Base-by-base conservation (phyloP, 129 eudicot species). In the Daucus carota region DNA sequence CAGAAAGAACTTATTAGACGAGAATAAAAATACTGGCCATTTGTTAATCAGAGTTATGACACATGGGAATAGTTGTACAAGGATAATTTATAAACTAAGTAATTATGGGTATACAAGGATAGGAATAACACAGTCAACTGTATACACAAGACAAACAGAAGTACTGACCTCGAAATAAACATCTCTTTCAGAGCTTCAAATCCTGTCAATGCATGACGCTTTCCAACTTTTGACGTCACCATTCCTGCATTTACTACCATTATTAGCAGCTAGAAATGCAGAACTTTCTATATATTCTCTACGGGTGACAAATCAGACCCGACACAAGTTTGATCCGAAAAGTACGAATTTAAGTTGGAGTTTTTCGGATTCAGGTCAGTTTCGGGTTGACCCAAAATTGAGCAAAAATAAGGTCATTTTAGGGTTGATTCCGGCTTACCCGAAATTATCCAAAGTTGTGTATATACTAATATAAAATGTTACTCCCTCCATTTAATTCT, bases 201-300 rank as follows among this genome's bases (percentile, higher is more conserved):
- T 33, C 94, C 94, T 0, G 96, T 79, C 72, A 95, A 87, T 16
- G 99, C 93, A 84, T 92, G 96, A n/a, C 99, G 96, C 79, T 95
- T 95, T 38, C 99, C 99, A 48, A 95, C 96, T 87, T 95, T 95
- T 20, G 99, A 91, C 32, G 96, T 89, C 75, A 95, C 97, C 99
- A 95, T 95, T 54, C 92, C 97, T 93, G 84, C 90, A 88, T 31
- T 50, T 34, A 24, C 33, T 67, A 59, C 59, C 70, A 72, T 3
- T 26, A 73, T 57, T 41, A 72, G 43, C n/a, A 60, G 47, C 62
- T 20, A n/a, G 73, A 40, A 11, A 52, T n/a, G 40, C 18, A 59
- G 41, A 22, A 9, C 26, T 44, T 22, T 28, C n/a, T 57, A 57
- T 20, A 50, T 47, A 8, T 47, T 15, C 18, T 47, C 18, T n/a